Conservation (phyloP, 345 rosid genomes). For the Brassica incana region DNA sequence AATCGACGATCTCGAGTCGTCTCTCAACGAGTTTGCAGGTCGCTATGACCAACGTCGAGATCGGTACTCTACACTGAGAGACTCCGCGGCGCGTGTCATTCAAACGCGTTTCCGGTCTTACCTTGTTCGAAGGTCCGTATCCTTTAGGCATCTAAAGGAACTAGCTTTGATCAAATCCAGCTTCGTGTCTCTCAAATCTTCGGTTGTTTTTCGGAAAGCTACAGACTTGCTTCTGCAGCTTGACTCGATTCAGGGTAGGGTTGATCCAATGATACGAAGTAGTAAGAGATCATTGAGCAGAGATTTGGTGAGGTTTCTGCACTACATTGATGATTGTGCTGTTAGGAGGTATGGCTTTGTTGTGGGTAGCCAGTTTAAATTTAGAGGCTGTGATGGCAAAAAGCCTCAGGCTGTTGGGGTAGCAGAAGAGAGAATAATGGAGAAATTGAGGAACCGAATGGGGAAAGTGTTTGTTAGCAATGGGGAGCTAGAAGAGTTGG, state of each 20-base stretch:
- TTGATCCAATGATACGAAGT: constrained; percentile 72
- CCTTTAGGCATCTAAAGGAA: constrained; percentile 72
- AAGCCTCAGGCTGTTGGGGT: constrained; percentile 33
- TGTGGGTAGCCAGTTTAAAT: constrained; percentile 36
- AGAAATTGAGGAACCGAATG: constrained; percentile 49
- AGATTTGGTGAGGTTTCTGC: constrained; percentile 64
- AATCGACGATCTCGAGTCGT: constrained; percentile 54
- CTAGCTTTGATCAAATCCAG: constrained; percentile 67
- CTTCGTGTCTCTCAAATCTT: constrained; percentile 53
- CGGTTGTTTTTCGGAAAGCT: constrained; percentile 39
- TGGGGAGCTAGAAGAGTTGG: constrained; percentile 67
- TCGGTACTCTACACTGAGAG: constrained; percentile 49
- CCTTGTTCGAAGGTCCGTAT: constrained; percentile 74
- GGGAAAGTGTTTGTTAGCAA: constrained; percentile 48
- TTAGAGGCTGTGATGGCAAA: constrained; percentile 16
- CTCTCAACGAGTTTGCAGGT: constrained; percentile 43
- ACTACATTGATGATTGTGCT: constrained; percentile 55
- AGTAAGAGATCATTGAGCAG: constrained; percentile 70
- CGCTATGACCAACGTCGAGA: constrained; percentile 11
- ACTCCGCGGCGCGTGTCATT: constrained; percentile 78
- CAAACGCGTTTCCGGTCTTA: constrained; percentile 74
- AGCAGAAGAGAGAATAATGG: constrained; percentile 39
- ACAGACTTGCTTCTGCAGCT: constrained; percentile 64
- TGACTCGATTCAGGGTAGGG: constrained; percentile 50
- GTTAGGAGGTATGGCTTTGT: constrained; percentile 41